These are phyloP conservation scores for Fistulifera pelliculosa DNA, from an alignment of 108 stramenopile species.

Conservation along the genomic window DNA sequence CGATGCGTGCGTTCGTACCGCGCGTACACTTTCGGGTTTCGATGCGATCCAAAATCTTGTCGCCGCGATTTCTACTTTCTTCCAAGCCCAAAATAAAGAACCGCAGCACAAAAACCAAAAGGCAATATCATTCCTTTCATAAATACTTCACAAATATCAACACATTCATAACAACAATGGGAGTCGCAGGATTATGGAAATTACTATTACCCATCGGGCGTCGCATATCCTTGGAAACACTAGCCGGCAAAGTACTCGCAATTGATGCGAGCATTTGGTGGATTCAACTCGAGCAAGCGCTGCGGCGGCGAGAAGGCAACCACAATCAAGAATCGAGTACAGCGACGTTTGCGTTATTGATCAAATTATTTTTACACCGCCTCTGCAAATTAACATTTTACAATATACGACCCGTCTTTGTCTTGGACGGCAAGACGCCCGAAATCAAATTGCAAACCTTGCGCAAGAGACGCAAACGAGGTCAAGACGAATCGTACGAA, in stretches of 20 bases:
- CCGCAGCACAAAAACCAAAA: too few relatives aligned
- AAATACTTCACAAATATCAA: too few relatives aligned
- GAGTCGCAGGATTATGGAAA: slow-evolving; percentile 88
- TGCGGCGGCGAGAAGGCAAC: slow-evolving; percentile 89
- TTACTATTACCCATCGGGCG: slow-evolving; percentile 90
- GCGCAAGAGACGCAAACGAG: slow-evolving; percentile 36
- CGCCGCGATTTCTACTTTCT: too few relatives aligned
- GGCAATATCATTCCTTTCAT: too few relatives aligned
- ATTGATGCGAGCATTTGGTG: slow-evolving; percentile 97
- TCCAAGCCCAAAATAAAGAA: too few relatives aligned
- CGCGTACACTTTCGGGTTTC: too few relatives aligned
- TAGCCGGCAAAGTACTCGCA: slow-evolving; percentile 90
- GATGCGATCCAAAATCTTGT: too few relatives aligned
- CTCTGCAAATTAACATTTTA: slow-evolving; percentile 90
- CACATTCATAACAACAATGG: slow-evolving; percentile 43
- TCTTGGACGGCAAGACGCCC: slow-evolving; percentile 96
- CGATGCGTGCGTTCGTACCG: too few relatives aligned
- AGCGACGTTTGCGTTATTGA: slow-evolving; percentile 72
- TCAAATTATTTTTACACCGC: slow-evolving; percentile 89
- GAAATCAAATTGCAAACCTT: slow-evolving; percentile 84
- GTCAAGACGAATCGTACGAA: slow-evolving; percentile 41
- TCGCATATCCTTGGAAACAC: slow-evolving; percentile 91
- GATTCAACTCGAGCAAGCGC: slow-evolving; percentile 96
- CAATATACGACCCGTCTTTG: slow-evolving; percentile 92
- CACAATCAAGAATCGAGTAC: slow-evolving; percentile 24